A percentile compares a stretch with the other conserved stretches of the same genome.
Evolutionary conservation across 352 stramenopile genomes (phyloP).

Genomic region (Nothophytophthora sp.): DNA sequence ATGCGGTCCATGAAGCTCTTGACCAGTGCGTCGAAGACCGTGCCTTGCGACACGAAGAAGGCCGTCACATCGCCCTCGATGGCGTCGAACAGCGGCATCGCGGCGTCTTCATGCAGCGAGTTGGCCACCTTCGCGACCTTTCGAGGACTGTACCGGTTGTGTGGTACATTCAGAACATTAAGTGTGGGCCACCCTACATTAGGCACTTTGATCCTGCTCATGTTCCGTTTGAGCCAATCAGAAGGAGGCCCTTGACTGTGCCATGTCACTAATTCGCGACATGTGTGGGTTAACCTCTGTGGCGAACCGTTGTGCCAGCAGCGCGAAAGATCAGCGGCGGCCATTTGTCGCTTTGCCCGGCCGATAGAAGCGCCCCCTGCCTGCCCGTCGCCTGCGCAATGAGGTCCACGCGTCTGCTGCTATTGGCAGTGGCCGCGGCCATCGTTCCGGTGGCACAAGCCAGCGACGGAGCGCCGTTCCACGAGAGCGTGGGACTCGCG

Average conservation of each 20-base stretch:
- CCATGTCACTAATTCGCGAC: no score
- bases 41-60: conserved; percentile 75
- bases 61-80: conserved; percentile 60
- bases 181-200: no score
- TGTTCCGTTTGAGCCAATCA: not conserved
- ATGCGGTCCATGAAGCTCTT: conserved; percentile 60
- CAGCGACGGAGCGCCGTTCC: conserved; percentile 20
- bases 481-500: conserved; percentile 37
- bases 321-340: not conserved
- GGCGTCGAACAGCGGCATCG: conserved; percentile 71
- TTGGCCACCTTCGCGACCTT: conserved; percentile 15
- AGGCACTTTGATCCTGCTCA: no score
- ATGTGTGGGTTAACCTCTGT: no score
- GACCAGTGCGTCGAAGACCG: conserved; percentile 63
- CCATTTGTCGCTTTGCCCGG: not conserved
- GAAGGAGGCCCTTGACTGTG: not conserved
- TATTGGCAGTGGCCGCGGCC: conserved; percentile 5
- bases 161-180: no score
- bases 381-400: conserved; percentile 5
- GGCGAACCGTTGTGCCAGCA: no score
- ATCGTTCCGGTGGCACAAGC: conserved; percentile 4
- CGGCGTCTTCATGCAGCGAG: conserved; percentile 16
- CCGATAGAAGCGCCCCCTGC: no score
- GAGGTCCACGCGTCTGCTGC: not conserved
- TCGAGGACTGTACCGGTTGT: conserved; percentile 11